Base-by-base conservation (phyloP, 805 yeast genomes). In the Pichia pseudocactophila region DNA sequence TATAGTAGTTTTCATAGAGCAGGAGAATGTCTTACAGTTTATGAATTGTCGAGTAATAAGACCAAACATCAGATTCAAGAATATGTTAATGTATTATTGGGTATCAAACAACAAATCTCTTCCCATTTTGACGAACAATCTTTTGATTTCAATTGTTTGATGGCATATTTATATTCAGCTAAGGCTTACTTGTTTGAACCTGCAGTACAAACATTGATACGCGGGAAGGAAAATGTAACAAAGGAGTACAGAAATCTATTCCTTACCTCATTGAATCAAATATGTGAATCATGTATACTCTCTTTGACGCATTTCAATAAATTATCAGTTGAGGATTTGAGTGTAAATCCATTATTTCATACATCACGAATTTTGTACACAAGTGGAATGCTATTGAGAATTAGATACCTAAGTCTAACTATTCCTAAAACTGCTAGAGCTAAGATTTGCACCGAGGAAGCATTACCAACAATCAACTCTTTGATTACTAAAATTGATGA, bases 171-270 rank as follows among this genome's bases (percentile, higher is more conserved):
- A 52, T 75, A 72, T 52, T 74, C 84, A 1, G 79, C 79, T 19
- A 81, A 79, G 53, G 85, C 85, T 0, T 79, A 76, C 54, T 58
- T 80, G 13, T 74, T 77, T 52, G 85, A 80, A 54, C 83, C 82
- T 12, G 44, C 46, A n/a, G 34, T 50, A 28, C 53, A 50, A 33
- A 39, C 46, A 15, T 20, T 50, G 9, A 35, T 43, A 2, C 47
- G 38, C 20, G 51, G 36, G 7, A 57, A 57, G 2, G 43, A 43
- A 1, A 48, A 49, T 30, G 59, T 76, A 1, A 59, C 70, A 7
- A 64, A 58, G 11, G 46, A 40, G 8, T 37, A 45, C 30, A 32
- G 58, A 62, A 40, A 47, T 4, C 39, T 45, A 7, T 47, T 50
- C 19, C 40, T 40, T 17, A 31, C 40, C 15, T 32, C 47, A 12